Evolutionary conservation across 805 yeast species (phyloP), one percentile per base, ranked within the genome.

Genomic region (Millerozyma acaciae): DNA sequence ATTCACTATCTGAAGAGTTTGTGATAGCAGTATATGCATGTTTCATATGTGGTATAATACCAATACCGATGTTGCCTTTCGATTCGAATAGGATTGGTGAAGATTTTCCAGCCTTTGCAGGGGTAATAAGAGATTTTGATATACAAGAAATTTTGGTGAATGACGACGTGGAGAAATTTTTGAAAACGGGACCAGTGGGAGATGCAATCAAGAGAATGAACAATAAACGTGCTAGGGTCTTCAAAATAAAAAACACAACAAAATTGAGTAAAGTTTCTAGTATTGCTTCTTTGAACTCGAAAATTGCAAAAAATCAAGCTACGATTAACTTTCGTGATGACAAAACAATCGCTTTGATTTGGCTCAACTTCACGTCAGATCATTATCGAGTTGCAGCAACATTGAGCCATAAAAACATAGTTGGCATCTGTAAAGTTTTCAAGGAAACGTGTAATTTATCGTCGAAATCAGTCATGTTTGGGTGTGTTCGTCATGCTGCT

Each of bases 401-500:
- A 13, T 56, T 75, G 40, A 77, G 76, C 16, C 93, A 84, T 52
- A 61, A 69, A 25, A 73, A 76, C 31, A 62, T 93, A 8, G 58
- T 89, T 45, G 81, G 86, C 2, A 73, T 85, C 55, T 88, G 97
- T 57, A 87, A 89, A 48, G 84, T 85, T 14, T 73, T 87, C 50
- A 90, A 93, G 47, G 97, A 90, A 52, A 90, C 97, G 0, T 85
- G 96, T 50, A 90, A 86, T 40, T 68, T 93, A 60, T 71, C 80
- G 9, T 73, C 84, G 24, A 70, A 74, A 21, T 75, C 77, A 25
- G 81, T 96, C 0, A 66, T 93, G 5, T 68, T 90, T 26, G 95
- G 96, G 0, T 80, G 96, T 55, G 94, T 86, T 6, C 76, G 94
- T 27, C 90, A 89, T 45, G 76, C 86, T 2, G 60, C 73, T 2